Conservation (phyloP, 139 green algal species). For the Volvox reticuliferus region DNA sequence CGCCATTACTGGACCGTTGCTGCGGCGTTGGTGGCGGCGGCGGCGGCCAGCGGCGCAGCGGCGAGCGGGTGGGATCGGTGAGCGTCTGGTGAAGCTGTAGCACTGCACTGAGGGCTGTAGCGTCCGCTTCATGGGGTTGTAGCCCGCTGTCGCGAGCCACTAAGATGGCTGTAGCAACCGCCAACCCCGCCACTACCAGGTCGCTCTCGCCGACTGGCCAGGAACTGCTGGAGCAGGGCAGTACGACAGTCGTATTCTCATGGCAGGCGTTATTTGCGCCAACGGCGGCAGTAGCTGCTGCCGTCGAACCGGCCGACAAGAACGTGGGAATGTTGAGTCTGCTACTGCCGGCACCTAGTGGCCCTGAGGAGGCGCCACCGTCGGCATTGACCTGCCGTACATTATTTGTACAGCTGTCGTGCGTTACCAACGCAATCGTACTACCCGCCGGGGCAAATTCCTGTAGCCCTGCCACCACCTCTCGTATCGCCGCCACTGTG, state of each 20-base stretch:
- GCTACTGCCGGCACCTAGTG: too few relatives aligned
- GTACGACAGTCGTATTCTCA: neutral
- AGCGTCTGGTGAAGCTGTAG: slow-evolving; percentile 42
- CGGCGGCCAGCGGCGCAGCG: slow-evolving; percentile 6
- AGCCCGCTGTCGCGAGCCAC: slow-evolving; percentile 27
- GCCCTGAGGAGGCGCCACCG: too few relatives aligned
- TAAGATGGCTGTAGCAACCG: neutral
- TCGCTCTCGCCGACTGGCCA: slow-evolving; percentile 19
- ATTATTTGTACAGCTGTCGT: neutral
- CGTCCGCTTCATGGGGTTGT: slow-evolving; percentile 16
- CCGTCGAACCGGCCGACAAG: neutral
- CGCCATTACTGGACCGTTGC: neutral
- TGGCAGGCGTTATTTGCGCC: neutral
- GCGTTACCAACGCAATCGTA: slow-evolving; percentile 27
- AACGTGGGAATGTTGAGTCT: too few relatives aligned
- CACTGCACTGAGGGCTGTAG: neutral
- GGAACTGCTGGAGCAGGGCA: neutral
- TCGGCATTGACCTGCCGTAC: neutral
- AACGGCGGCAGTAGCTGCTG: neutral
- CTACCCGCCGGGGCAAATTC: slow-evolving; percentile 20
- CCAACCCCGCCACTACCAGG: slow-evolving; percentile 24
- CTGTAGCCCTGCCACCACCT: slow-evolving; percentile 22
- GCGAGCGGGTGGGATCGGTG: slow-evolving; percentile 35
- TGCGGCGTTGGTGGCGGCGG: neutral
- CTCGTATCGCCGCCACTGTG: slow-evolving; percentile 17